phyloP scores from a whole-genome alignment of 441 rosid species.

The Erodium trifolium region DNA sequence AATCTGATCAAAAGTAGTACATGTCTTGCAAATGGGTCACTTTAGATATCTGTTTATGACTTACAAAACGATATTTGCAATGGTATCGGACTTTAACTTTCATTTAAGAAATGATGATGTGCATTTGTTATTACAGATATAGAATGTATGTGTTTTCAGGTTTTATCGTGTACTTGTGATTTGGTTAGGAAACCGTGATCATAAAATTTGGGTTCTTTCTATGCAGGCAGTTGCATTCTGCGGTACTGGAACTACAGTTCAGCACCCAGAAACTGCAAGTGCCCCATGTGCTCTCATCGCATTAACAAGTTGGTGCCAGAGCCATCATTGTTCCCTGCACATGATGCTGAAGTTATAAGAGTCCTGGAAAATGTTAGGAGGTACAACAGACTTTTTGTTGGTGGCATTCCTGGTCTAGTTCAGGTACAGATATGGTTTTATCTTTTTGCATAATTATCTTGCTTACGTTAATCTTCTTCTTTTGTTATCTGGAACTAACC shows the following conservation, averaged over 20 bases:
- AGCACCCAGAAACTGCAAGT: conserved; percentile 65
- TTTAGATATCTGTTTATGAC: no score
- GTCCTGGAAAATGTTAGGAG: conserved; percentile 46
- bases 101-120: no score
- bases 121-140: no score
- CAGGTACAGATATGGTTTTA: conserved; percentile 34
- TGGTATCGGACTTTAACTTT: no score
- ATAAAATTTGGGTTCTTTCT: neutral
- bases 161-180: neutral
- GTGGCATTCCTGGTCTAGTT: conserved; percentile 47
- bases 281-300: conserved; percentile 66
- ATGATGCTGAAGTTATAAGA: conserved; percentile 43
- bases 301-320: conserved; percentile 52
- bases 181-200: neutral
- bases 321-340: conserved; percentile 31
- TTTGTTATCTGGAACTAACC: neutral
- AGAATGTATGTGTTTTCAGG: no score
- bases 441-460: neutral
- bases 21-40: no score
- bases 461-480: neutral
- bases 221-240: conserved; percentile 62
- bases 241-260: conserved; percentile 77
- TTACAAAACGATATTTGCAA: no score
- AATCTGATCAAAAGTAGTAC: no score
- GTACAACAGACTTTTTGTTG: conserved; percentile 65